Base-by-base conservation (phyloP, 495 filamentous ascomycete species). In the Penicillium paradoxum region DNA sequence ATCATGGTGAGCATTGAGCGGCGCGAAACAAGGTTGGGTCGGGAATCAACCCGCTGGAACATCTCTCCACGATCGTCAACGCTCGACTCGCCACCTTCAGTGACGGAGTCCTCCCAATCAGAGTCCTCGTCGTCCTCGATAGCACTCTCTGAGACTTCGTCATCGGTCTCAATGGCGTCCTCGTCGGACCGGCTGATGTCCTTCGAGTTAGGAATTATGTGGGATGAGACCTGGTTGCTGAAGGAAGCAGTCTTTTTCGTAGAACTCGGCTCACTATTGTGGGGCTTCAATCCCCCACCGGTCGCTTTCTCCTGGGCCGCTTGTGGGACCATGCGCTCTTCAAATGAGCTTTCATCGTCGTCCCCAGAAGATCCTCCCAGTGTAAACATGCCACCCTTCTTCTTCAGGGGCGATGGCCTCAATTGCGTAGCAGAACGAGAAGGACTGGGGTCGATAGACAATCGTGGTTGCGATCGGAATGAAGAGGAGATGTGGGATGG, bases 81-180 rank as follows among this genome's bases (percentile, higher is more conserved):
- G 61, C 85, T 92, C 0, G 89, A 88, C 47, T 83, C 84, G 19
- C 83, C 89, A 59, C 85, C 95, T 53, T 95, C 88, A 29, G 90
- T 90, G n/a, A 86, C 81, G 7, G 90, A 93, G 57, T 96, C 92
- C 65, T 95, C 91, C 90, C 90, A 95, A 50, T 93, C 88, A 10
- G 79, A 89, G 22, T 86, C 87, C 41, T 91, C 88, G 38, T 95
- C 92, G 45, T 96, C 90, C 49, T 95, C 90, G 41, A 90, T 90
- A 21, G 88, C 88, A 57, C 87, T 89, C 66, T 93, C 89, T 4
- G 86, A 87, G 25, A 88, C 76, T 44, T 82, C 83, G 19, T 87
- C 83, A 22, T 84, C 81, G 5, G 83, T 85, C 56, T 88, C 87
- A 41, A 90, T 89, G 14, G 85, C 85, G 49, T 88, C 85, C 46